Base-by-base conservation (phyloP, 371 early-diverging fungal species). In the Basidiobolus heterosporus region DNA sequence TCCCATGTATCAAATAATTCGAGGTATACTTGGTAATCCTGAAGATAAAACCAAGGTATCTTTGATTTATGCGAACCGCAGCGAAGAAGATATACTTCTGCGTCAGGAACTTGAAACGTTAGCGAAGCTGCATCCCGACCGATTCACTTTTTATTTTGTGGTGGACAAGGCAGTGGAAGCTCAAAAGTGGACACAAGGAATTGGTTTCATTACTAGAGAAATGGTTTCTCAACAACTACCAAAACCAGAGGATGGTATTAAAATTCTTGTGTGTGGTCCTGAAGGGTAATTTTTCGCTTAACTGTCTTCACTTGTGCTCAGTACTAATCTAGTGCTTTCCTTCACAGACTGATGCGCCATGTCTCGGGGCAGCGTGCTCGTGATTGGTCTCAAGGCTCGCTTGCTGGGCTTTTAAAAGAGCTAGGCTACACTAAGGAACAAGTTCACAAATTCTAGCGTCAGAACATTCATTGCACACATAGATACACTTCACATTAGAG, bases 381-480 rank as follows among this genome's bases (percentile, higher is more conserved):
- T 44, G 82, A 85, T 55, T 73, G 68, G 47, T 68, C 71, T 38
- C 98, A 95, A 65, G 96, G 98, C 35, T 77, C 76, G 50, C 56
- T 87, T 50, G 55, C 58, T 58, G 77, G 97, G 44, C 57, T 88
- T 8, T 69, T 98, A 46, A 81, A 83, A 69, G 76, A 82, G 52
- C 65, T 91, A 38, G 94, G 95, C 18, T 88, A 81, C 59, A 56
- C 60, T 47, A 58, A 66, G 30, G 61, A 73, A 22, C 69, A 87
- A 37, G 93, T 95, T 19, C 88, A 74, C 74, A 95, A 95, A 67
- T 90, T 92, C 55, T n/a, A n/a, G n/a, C n/a, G n/a, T n/a, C n/a
- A n/a, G n/a, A n/a, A n/a, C n/a, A n/a, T n/a, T n/a, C n/a, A n/a
- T n/a, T n/a, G n/a, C n/a, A n/a, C n/a, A n/a, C n/a, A n/a, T n/a